Evolutionary conservation across 2,329 filamentous ascomycete species (phyloP).

Genomic region (Pyricularia pennisetigena): DNA sequence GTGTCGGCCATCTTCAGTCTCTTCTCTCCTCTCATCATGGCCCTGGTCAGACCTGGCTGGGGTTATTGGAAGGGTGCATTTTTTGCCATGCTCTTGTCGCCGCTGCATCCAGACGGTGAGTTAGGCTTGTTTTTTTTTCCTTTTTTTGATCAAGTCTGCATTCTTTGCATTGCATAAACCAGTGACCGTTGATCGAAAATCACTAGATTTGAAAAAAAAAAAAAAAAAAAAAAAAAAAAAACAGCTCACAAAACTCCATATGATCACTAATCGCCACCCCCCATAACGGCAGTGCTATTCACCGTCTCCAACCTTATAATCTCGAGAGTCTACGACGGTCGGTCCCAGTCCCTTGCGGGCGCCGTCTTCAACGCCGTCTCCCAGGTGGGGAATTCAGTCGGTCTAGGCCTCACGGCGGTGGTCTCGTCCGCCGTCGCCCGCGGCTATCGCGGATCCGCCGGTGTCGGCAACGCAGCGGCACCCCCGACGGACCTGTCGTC

Average conservation of each 20-base stretch:
- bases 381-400: not conserved
- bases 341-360: not conserved
- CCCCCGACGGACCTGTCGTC: not conserved
- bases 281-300: not conserved
- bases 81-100: conserved; percentile 1
- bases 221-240: too few relatives aligned
- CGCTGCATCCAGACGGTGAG: not conserved
- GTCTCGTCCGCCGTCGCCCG: not conserved
- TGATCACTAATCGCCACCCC: too few relatives aligned
- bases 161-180: too few relatives aligned
- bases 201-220: too few relatives aligned
- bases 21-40: not conserved
- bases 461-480: not conserved
- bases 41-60: not conserved
- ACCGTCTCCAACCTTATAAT: not conserved
- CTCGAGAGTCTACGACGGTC: not conserved
- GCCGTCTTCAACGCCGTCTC: not conserved
- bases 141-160: too few relatives aligned
- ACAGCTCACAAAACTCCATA: not conserved
- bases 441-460: not conserved
- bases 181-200: too few relatives aligned
- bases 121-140: not conserved
- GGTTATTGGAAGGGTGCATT: not conserved
- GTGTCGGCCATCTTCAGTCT: not conserved
- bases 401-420: not conserved